Base-by-base conservation (phyloP, 1,139 yeast species). In the Meyerozyma athensensis region DNA sequence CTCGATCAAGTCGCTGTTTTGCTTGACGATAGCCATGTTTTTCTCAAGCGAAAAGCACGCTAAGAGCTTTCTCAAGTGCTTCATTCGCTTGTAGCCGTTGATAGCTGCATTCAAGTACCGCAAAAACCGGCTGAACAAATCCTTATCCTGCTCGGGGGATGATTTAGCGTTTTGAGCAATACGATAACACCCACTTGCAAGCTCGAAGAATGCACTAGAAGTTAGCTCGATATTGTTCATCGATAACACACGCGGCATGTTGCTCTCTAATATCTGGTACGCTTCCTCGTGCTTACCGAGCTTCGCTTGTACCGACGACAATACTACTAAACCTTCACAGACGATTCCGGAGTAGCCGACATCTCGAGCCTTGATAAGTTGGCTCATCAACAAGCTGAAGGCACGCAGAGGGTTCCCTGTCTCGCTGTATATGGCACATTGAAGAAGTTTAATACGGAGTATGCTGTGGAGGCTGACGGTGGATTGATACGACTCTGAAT, bases 311-410 rank as follows among this genome's bases (percentile, higher is more conserved):
- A 69, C 51, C 8, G 65, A 59, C n/a, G 65, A 55, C 26, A 77
- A 52, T 3, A 63, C 49, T 4, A 72, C 35, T 8, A 66, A 48
- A 0, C 74, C 74, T 39, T 76, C 76, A 1, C 62, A 58, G 6
- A 65, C 51, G 10, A 74, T 48, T 0, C 64, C 46, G 7, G 53
- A 48, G 39, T 64, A 64, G 0, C 80, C 79, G 19, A 68, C 55
- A 10, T 55, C 50, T 28, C 64, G 63, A 1, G 77, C 70, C 13
- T 59, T 47, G 34, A 66, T 63, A 5, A 77, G 53, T 33, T 71
- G 72, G 46, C 72, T 75, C 2, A 76, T 53, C 0, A 74, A 49
- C 28, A 71, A 53, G 0, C 77, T 64, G 10, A 77, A 45, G 0
- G 68, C 74, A 36, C 73, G 58, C 6, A 68, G 52, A 8, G 68